A percentile compares a stretch with the other conserved stretches of the same genome.
Conservation (phyloP, 1,284 basidiomycete species). For the Papiliotrema nemorosa region DNA sequence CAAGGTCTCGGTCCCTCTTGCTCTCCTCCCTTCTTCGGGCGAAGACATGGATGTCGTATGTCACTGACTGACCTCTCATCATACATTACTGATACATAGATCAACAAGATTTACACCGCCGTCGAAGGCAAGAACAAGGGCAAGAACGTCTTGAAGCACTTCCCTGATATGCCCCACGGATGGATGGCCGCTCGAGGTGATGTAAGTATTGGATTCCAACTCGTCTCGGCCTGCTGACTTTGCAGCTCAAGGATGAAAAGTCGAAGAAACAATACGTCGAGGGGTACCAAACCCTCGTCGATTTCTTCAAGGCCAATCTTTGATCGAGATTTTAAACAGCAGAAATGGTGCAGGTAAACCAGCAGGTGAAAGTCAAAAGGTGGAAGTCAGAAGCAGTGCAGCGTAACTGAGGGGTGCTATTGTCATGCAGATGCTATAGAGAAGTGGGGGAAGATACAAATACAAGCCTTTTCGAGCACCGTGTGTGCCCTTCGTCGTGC, state of each 20-base stretch:
- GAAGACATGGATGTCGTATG: conserved; percentile 46
- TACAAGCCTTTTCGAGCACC: no score
- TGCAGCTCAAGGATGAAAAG: conserved; percentile 11
- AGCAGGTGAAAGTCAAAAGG: no score
- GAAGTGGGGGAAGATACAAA: no score
- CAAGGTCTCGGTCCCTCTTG: conserved; percentile 44
- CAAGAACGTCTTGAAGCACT: conserved; percentile 47
- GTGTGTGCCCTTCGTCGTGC: background rate
- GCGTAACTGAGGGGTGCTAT: no score
- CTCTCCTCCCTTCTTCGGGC: conserved; percentile 49
- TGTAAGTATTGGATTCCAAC: conserved; percentile 20
- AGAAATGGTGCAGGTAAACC: no score
- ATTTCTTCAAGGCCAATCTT: conserved; percentile 15
- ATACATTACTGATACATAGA: conserved; percentile 10
- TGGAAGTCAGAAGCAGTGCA: no score
- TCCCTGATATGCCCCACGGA: conserved; percentile 46
- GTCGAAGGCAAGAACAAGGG: conserved; percentile 43
- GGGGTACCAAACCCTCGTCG: conserved; percentile 10
- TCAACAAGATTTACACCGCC: conserved; percentile 34
- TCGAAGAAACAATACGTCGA: conserved; percentile 11
- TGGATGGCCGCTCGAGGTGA: conserved; percentile 50
- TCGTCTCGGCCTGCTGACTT: background rate
- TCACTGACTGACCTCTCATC: background rate
- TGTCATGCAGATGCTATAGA: no score
- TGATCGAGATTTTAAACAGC: background rate